Evolutionary conservation across 345 rosid genomes (phyloP), one percentile per base, ranked within the genome.

Genomic region (Citrus australasica): DNA sequence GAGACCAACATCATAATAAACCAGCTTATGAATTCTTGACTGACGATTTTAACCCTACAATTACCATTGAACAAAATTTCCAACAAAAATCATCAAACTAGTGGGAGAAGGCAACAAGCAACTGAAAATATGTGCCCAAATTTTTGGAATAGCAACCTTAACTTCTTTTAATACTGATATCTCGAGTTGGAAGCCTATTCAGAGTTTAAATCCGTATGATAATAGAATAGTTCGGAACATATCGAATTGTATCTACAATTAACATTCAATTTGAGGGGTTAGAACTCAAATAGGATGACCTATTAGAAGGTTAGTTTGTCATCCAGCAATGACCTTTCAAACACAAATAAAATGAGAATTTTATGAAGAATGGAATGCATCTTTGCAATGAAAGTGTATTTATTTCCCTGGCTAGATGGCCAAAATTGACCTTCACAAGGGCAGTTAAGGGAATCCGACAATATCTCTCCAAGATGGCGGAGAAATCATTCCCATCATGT

Each of bases 401-500:
- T 2, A 5, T 53, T 53, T 53, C 58, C 58, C 58, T 13, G 51
- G 58, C 58, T 17, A 17, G 58, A 16, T 21, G 17, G 58, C 13
- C 13, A 19, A 4, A 32, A 1, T 25, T 25, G 37, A 58, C 64
- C 16, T 59, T 17, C n/a, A 28, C 1, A 64, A 59, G 74, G 83
- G 71, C 63, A 76, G 14, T 71, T 75, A 59, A 6, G 75, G 69
- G 65, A 73, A 46, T 33, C n/a, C 16, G 21, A 8, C 16, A 24
- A 24, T 66, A 13, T 21, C 37, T 35, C n/a, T 35, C 33, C 33
- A 2, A 4, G 28, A 25, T 56, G 70, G 65, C 30, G 55, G 60
- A 58, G 55, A 27, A 66, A 79, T 80, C 70, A 82, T 86, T 66
- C 56, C 51, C 82, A 92, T 88, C 84, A 92, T 88, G 77, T 72